Evolutionary conservation across 2,329 filamentous ascomycete genomes (phyloP).

Genomic region (Arthroderma sp.): DNA sequence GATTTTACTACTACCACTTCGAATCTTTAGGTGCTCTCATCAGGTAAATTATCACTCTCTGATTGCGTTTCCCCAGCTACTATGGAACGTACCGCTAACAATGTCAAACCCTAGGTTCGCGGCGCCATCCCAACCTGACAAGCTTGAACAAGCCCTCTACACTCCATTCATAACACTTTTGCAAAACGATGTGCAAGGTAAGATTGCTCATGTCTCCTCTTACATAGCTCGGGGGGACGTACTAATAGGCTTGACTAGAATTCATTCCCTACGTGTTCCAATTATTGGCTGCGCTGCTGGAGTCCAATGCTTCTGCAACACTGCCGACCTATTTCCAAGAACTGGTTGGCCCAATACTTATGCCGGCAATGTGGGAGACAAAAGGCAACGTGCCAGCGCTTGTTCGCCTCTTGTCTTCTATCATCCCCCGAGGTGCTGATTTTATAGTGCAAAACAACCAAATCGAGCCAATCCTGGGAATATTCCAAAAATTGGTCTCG

Average conservation of each 20-base stretch:
- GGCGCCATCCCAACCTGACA: constrained; percentile 53
- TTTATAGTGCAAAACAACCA: constrained; percentile 68
- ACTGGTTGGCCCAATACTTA: constrained; percentile 64
- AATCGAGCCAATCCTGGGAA: constrained; percentile 75
- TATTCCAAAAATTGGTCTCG: constrained; percentile 81
- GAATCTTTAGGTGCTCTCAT: constrained; percentile 86
- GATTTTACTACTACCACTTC: constrained; percentile 98
- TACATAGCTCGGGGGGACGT: not conserved
- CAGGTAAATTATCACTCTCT: constrained; percentile 32
- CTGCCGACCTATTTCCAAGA: constrained; percentile 70
- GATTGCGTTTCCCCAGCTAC: not conserved
- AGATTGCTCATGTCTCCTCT: constrained; percentile 17
- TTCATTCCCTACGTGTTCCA: constrained; percentile 97
- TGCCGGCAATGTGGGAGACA: constrained; percentile 76
- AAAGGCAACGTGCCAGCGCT: constrained; percentile 87
- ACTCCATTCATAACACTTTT: constrained; percentile 70
- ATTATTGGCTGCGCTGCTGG: constrained; percentile 77
- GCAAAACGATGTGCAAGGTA: constrained; percentile 66
- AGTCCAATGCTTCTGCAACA: constrained; percentile 66
- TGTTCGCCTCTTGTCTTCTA: constrained; percentile 67
- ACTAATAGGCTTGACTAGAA: constrained; percentile 41
- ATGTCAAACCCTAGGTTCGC: constrained; percentile 38
- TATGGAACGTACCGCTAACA: too few species aligned
- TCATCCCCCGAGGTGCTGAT: constrained; percentile 63
- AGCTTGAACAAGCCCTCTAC: constrained; percentile 71